phyloP scores from a whole-genome alignment of 305 asterid species.

The Andrographis paniculata region DNA sequence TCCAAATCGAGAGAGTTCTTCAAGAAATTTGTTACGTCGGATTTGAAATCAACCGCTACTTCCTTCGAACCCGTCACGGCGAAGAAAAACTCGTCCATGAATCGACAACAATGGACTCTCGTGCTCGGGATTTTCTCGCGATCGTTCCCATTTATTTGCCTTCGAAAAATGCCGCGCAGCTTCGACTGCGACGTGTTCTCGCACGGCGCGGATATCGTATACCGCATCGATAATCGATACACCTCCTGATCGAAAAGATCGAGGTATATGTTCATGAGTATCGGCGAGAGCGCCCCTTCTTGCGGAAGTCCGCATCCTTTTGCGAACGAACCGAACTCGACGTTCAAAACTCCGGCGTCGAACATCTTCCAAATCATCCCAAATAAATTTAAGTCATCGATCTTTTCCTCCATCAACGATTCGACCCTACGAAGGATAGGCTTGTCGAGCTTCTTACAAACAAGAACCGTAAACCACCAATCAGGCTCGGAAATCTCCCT shows the following conservation, averaged over 20 bases:
- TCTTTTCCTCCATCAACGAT: slow-evolving; percentile 46
- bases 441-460: slow-evolving; percentile 42
- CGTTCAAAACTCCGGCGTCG: slow-evolving; percentile 55
- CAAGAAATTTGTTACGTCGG: slow-evolving; percentile 50
- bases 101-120: slow-evolving; percentile 71
- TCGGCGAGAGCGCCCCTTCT: slow-evolving; percentile 89
- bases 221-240: slow-evolving; percentile 66
- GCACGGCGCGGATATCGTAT: slow-evolving; percentile 44
- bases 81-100: slow-evolving; percentile 81
- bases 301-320: slow-evolving; percentile 98
- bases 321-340: slow-evolving; percentile 83
- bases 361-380: slow-evolving; percentile 43
- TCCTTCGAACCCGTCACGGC: slow-evolving; percentile 74
- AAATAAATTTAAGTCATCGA: slow-evolving; percentile 56
- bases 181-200: slow-evolving; percentile 38
- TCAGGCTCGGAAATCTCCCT: slow-evolving; percentile 61
- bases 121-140: slow-evolving; percentile 31
- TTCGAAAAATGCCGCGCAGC: slow-evolving; percentile 83
- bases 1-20: slow-evolving; percentile 53
- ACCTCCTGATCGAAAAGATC: slow-evolving; percentile 76
- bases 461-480: slow-evolving; percentile 74
- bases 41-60: slow-evolving; percentile 47
- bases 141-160: slow-evolving; percentile 47
- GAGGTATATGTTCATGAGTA: slow-evolving; percentile 77
- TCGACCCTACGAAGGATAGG: slow-evolving; percentile 44